Evolutionary conservation across 345 rosid genomes (phyloP), one percentile per base, ranked within the genome.

Genomic region (Angophora floribunda): DNA sequence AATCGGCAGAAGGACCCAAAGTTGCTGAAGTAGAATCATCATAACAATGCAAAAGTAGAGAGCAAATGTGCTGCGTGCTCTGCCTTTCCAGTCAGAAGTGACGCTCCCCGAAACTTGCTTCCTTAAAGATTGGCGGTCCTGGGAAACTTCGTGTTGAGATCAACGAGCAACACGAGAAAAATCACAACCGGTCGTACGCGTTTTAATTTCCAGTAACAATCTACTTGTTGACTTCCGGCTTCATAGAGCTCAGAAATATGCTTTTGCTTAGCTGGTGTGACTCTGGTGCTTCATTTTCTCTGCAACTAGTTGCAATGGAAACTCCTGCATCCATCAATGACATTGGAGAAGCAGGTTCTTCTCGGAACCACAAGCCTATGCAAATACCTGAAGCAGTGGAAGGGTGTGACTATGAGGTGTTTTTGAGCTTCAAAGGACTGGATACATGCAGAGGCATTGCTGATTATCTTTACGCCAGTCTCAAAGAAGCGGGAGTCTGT

Each of bases 381-480:
- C 36, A n/a, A 63, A n/a, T 63, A 30, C 41, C 9, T 63, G 36
- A n/a, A n/a, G 36, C 19, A 28, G 30, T 65, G 16, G 78, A 65
- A n/a, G 19, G 41, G 4, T 30, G 41, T 16, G 21, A 65, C 3
- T 65, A 65, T 65, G 41, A 65, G n/a, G 75, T 65, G 41, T n/a
- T 65, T 19, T 65, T 65, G 19, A 65, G 41, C 6, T 65, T 65
- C 3, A 65, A 0, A 65, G 75, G 75, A 65, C 5, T 0, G 10
- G 75, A 65, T 30, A 65, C 41, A 4, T 9, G 41, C 75, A n/a
- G 0, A 1, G 75, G 19, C 75, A 6, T 65, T 1, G 0, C 75
- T 3, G 10, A 65, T 14, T 4, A 13, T n/a, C 41, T 65, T 7
- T n/a, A 65, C 7, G 0, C 17, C 8, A 7, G 10, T n/a, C 79